A percentile compares a stretch with the other conserved stretches of the same genome.
phyloP scores from a whole-genome alignment of 2,329 filamentous ascomycete species.

The Fusarium keratoplasticum region DNA sequence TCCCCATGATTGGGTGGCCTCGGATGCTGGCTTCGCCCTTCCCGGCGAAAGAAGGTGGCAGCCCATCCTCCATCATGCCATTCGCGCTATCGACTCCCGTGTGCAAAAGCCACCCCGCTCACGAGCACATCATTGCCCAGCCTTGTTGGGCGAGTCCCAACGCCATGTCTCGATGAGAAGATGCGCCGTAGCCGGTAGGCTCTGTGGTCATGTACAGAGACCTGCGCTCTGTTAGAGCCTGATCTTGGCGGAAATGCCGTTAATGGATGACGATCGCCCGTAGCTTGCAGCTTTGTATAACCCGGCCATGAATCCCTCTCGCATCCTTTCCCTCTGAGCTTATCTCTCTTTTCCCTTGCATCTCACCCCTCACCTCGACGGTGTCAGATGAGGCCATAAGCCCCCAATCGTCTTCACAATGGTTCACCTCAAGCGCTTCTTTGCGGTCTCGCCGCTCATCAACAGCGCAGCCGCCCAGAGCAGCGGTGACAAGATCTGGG shows the following conservation, averaged over 20 bases:
- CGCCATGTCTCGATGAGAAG: conserved; percentile 31
- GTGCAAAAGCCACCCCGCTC: not conserved
- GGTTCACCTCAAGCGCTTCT: conserved; percentile 25
- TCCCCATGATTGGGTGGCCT: conserved; percentile 31
- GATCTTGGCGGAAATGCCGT: conserved; percentile 16
- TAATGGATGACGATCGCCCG: conserved; percentile 35
- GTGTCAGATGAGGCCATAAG: conserved; percentile 13
- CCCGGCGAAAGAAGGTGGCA: conserved; percentile 25
- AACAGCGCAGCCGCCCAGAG: conserved; percentile 46
- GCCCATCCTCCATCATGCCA: conserved; percentile 31
- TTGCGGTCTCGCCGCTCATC: conserved; percentile 35
- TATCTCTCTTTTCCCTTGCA: conserved; percentile 8
- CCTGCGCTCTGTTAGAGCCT: conserved; percentile 22
- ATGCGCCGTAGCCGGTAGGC: conserved; percentile 6
- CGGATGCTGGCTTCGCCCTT: conserved; percentile 15
- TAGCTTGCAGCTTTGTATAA: conserved; percentile 21
- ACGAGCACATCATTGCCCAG: conserved; percentile 30
- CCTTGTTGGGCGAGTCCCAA: conserved; percentile 25
- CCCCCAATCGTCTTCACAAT: conserved; percentile 25
- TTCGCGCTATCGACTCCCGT: conserved; percentile 12
- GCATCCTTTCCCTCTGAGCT: not conserved
- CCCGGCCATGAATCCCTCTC: conserved; percentile 18
- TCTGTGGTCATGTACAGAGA: conserved; percentile 29
- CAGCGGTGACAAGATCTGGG: conserved; percentile 58
- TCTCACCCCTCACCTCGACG: conserved; percentile 23